phyloP scores from a whole-genome alignment of 352 stramenopile genomes.

The Globisporangium paroecandrum region DNA sequence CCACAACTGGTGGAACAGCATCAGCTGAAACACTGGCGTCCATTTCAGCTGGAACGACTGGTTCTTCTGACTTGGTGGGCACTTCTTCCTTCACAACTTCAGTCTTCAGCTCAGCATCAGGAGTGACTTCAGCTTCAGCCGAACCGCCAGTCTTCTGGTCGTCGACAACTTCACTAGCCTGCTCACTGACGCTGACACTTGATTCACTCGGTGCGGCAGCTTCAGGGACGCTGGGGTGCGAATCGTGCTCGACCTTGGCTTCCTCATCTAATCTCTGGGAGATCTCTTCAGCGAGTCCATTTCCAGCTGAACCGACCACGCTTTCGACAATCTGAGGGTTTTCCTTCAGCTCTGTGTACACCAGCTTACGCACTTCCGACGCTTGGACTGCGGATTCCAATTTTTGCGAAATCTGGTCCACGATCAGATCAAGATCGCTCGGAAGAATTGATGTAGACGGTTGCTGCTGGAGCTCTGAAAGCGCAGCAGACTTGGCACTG shows the following conservation, averaged over 20 bases:
- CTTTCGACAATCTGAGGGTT: slow-evolving; percentile 13
- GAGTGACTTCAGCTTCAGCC: not conserved
- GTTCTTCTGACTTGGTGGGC: not conserved
- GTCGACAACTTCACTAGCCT: not conserved
- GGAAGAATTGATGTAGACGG: slow-evolving; percentile 15
- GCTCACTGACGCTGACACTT: not conserved
- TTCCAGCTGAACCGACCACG: not conserved
- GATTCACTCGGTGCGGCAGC: not conserved
- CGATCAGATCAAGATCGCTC: slow-evolving; percentile 21
- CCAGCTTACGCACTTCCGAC: slow-evolving; percentile 19
- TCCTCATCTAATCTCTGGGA: not conserved
- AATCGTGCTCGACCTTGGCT: not conserved
- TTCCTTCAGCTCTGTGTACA: slow-evolving; percentile 20
- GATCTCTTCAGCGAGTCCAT: not conserved
- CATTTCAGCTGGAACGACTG: not conserved
- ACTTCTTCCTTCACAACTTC: not conserved
- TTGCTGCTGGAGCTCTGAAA: slow-evolving; percentile 19
- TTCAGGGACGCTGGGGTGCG: not conserved
- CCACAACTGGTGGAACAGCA: not conserved
- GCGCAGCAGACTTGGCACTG: slow-evolving; percentile 18
- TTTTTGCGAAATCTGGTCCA: slow-evolving; percentile 22
- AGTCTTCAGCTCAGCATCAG: not conserved
- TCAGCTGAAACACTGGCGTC: not conserved
- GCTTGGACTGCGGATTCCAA: slow-evolving; percentile 14
- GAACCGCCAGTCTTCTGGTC: not conserved